These are phyloP conservation scores for Wickerhamomyces kurtzmanii DNA, from an alignment of 805 yeast species.

Conservation along the genomic window DNA sequence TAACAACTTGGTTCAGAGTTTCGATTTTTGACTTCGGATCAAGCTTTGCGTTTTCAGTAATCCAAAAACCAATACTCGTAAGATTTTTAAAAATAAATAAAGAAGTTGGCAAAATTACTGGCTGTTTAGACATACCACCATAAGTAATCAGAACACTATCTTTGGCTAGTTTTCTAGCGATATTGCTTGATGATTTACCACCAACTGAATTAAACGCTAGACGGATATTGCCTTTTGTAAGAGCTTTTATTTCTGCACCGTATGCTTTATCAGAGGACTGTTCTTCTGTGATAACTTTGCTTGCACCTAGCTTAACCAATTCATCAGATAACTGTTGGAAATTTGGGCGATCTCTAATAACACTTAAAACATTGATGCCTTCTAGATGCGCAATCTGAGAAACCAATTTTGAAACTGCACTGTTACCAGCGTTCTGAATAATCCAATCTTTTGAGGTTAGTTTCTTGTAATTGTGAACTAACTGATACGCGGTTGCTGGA, in stretches of 20 bases:
- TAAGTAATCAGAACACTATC: conserved; percentile 81
- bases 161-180: conserved; percentile 71
- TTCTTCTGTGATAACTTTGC: conserved; percentile 79
- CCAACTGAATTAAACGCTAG: conserved; percentile 91
- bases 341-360: conserved; percentile 79
- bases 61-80: conserved; percentile 88
- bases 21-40: conserved; percentile 51
- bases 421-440: conserved; percentile 93
- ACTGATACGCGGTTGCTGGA: conserved; percentile 85
- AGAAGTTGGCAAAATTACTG: conserved; percentile 85
- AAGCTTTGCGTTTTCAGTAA: conserved; percentile 53
- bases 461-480: conserved; percentile 65
- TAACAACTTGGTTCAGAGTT: conserved; percentile 44
- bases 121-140: conserved; percentile 97
- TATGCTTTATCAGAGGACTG: conserved; percentile 65
- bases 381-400: conserved; percentile 73
- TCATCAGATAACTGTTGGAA: conserved; percentile 51
- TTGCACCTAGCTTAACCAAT: conserved; percentile 66
- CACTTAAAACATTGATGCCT: conserved; percentile 78
- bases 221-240: conserved; percentile 47
- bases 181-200: conserved; percentile 72
- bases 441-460: conserved; percentile 61
- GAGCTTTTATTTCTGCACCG: conserved; percentile 43
- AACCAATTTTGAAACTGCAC: conserved; percentile 90
- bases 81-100: conserved; percentile 84